Conservation (phyloP, 257 asterid species). For the Echium plantagineum region DNA sequence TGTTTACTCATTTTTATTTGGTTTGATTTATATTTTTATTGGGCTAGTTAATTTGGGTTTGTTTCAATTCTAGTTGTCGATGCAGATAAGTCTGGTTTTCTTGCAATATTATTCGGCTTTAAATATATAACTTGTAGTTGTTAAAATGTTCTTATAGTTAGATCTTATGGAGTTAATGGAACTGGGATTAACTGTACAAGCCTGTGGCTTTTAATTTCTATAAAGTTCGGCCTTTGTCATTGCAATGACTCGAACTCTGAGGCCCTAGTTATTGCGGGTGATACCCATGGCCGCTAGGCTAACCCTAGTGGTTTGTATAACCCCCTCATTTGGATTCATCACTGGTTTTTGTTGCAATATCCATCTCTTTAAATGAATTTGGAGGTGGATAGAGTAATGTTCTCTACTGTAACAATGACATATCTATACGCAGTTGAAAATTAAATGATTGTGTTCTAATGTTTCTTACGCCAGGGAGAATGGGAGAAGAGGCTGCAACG, state of each 20-base stretch:
- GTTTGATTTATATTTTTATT: no score
- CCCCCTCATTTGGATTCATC: not conserved
- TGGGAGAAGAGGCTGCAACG: conserved; percentile 10
- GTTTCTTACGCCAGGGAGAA: conserved; percentile 40
- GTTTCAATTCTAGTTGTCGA: not conserved
- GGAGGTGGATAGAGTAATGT: no score
- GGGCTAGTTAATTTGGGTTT: no score
- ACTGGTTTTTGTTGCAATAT: no score
- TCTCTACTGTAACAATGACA: not conserved
- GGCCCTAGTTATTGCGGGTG: no score
- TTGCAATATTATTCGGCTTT: no score
- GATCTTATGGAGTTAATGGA: not conserved
- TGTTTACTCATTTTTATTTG: no score
- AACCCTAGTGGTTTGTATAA: not conserved
- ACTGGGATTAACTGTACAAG: not conserved
- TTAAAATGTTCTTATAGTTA: not conserved
- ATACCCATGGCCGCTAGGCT: no score
- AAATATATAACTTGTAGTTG: no score
- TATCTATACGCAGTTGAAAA: not conserved
- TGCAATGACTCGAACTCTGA: no score
- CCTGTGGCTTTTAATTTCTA: not conserved
- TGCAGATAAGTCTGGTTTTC: not conserved
- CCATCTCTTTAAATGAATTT: no score
- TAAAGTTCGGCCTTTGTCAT: no score
- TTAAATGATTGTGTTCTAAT: conserved; percentile 4